These are phyloP conservation scores for Phyllachora maydis DNA, from an alignment of 2,329 filamentous ascomycete genomes.

Conservation along the genomic window DNA sequence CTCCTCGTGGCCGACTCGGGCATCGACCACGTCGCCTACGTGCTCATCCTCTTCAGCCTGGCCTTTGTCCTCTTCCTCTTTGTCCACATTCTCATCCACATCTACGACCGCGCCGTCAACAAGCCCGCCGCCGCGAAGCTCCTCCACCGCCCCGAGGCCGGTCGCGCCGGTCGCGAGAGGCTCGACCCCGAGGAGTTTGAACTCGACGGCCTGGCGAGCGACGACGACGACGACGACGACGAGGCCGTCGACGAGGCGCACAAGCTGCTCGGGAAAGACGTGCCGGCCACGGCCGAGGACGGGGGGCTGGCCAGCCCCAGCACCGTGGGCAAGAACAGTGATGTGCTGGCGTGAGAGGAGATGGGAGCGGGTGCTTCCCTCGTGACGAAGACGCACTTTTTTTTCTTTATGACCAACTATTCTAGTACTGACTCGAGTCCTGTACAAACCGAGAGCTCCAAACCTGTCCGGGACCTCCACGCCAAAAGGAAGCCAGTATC, in stretches of 20 bases:
- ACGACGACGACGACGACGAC: conserved; percentile 51
- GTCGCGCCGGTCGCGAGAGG: conserved; percentile 32
- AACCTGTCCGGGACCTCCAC: too few relatives aligned
- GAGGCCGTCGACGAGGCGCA: conserved; percentile 15
- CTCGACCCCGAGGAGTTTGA: conserved; percentile 85
- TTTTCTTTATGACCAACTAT: too few relatives aligned
- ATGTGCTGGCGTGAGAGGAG: background rate
- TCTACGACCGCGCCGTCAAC: conserved; percentile 49
- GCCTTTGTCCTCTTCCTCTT: conserved; percentile 86
- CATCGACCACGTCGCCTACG: conserved; percentile 79
- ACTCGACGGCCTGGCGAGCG: conserved; percentile 72
- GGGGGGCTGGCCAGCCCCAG: conserved; percentile 22
- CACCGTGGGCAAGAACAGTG: conserved; percentile 16
- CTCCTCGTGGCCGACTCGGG: conserved; percentile 47
- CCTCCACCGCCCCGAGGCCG: conserved; percentile 14
- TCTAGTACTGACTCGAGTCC: too few relatives aligned
- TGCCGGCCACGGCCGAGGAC: too few relatives aligned
- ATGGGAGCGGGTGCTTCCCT: too few relatives aligned
- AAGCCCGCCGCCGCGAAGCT: conserved; percentile 9
- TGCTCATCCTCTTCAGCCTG: conserved; percentile 78
- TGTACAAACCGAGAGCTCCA: too few relatives aligned
- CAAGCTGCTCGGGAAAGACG: conserved; percentile 13
- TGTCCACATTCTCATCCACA: conserved; percentile 61
- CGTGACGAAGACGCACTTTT: too few relatives aligned
- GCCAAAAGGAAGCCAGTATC: too few relatives aligned